Evolutionary conservation across 495 filamentous ascomycete genomes (phyloP).

Genomic region (Filosporella fistucella): DNA sequence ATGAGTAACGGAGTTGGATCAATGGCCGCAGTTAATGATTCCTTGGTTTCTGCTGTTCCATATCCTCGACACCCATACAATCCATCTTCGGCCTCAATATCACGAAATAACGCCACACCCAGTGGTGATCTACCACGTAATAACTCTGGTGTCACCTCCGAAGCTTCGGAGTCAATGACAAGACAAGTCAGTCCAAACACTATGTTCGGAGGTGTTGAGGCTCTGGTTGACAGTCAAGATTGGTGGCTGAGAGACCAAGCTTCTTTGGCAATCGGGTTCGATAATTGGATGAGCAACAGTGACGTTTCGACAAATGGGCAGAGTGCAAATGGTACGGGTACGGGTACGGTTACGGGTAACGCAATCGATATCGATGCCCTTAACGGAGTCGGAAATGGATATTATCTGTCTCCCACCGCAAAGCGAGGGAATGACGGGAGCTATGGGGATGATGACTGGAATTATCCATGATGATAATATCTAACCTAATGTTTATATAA

Average conservation of each 20-base stretch:
- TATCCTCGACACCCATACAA: slow-evolving; percentile 4
- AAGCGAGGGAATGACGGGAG: neutral
- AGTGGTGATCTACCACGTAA: slow-evolving; percentile 23
- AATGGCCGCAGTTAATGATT: slow-evolving; percentile 3
- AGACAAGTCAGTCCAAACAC: slow-evolving; percentile 19
- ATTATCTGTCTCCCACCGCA: neutral
- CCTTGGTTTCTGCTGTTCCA: slow-evolving; percentile 10
- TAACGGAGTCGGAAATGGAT: neutral
- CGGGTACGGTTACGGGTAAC: neutral
- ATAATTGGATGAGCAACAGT: slow-evolving; percentile 37
- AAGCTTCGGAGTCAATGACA: slow-evolving; percentile 6
- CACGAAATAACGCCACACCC: slow-evolving; percentile 5
- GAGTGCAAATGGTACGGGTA: neutral
- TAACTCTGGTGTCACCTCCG: slow-evolving; percentile 25
- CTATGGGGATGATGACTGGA: neutral
- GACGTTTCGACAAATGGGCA: neutral
- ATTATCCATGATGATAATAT: too few species aligned
- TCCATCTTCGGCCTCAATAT: neutral
- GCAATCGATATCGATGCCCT: neutral
- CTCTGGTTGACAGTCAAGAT: slow-evolving; percentile 49
- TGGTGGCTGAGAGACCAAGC: slow-evolving; percentile 54
- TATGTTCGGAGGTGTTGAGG: slow-evolving; percentile 39
- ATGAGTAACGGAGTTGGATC: slow-evolving; percentile 2
- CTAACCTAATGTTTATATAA: too few species aligned
- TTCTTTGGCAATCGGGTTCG: slow-evolving; percentile 38